A percentile compares a stretch with the other conserved stretches of the same genome.
Conservation (phyloP, 805 yeast genomes). For the Ogataea haglerorum region DNA sequence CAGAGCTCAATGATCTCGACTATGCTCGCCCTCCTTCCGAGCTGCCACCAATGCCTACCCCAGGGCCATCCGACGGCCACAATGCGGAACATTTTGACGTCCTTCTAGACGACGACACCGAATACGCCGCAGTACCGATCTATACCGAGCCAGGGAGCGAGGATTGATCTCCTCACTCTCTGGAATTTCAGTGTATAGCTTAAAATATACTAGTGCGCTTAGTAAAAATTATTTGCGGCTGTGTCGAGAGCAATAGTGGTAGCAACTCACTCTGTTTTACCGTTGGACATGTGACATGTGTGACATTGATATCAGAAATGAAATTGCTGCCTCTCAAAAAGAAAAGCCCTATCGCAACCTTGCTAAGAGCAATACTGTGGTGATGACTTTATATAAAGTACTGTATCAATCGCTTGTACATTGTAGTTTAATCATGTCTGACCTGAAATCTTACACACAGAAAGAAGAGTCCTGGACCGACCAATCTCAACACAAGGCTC, state of each 20-base stretch:
- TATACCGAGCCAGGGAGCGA: conserved; percentile 13
- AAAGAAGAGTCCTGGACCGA: background rate
- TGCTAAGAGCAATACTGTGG: conserved; percentile 1
- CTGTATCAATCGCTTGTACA: too few relatives aligned
- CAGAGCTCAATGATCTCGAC: conserved; percentile 3
- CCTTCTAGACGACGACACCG: conserved; percentile 9
- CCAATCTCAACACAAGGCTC: background rate
- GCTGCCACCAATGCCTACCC: conserved; percentile 2
- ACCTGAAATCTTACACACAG: conserved; percentile 5
- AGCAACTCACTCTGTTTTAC: conserved; percentile 2
- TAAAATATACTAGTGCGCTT: background rate
- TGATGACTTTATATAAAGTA: background rate
- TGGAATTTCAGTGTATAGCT: background rate
- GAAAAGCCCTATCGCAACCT: conserved; percentile 7
- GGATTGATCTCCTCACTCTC: background rate
- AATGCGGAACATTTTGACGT: background rate
- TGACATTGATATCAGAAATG: conserved; percentile 1
- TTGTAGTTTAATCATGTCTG: conserved; percentile 4
- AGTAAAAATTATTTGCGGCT: conserved; percentile 2
- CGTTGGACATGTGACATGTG: background rate
- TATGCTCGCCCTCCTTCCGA: conserved; percentile 14
- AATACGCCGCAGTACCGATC: conserved; percentile 18
- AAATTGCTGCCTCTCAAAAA: conserved; percentile 4
- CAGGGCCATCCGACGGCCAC: background rate
- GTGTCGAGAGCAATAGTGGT: conserved; percentile 4